Base-by-base conservation (phyloP, 202 grass and related monocot species). In the Setaria italica region DNA sequence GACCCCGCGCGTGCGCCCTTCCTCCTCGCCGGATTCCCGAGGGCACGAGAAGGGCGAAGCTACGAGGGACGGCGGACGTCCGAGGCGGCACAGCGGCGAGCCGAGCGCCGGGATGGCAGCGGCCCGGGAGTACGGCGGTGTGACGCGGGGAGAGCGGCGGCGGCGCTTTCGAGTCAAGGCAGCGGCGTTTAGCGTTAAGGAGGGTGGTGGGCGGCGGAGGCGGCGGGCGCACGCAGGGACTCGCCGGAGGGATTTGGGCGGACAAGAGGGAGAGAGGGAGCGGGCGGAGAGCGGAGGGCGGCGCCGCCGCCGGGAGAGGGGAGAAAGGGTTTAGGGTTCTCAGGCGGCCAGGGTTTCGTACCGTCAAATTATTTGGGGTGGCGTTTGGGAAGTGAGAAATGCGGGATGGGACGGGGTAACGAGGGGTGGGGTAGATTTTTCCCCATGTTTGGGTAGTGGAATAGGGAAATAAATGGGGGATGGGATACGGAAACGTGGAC, bases 301-400 rank as follows among this genome's bases (percentile, higher is more conserved):
- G 70, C 70, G 72, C 47, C 70, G 70, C 70, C 47, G 48, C 48
- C 47, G 47, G 32, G 70, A 72, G 21, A 29, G 70, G 45, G 4
- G 25, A 25, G 25, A 49, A 2, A 19, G 72, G 72, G 72, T 74
- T 74, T 74, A 74, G 49, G 72, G 72, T 73, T 73, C 69, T 49
- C 25, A 14, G 45, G 21, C 13, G 51, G 50, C 50, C 50, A 13
- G 50, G 50, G 50, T 53, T 53, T 53, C 14, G 14, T 16, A 4
- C 50, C 50, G 50, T 16, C 50, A 53, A 53, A 53, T 53, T 53
- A 25, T 25, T 25, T 25, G 25, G 25, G 25, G 8, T 43, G 25
- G 25, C 25, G 25, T 25, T 25, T 25, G 25, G 25, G 25, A 25
- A 25, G 25, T 25, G 25, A 25, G 25, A 25, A 25, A 25, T 25